Base-by-base conservation (phyloP, 768 basidiomycete species). In the Tricholoma hemisulphureum region DNA sequence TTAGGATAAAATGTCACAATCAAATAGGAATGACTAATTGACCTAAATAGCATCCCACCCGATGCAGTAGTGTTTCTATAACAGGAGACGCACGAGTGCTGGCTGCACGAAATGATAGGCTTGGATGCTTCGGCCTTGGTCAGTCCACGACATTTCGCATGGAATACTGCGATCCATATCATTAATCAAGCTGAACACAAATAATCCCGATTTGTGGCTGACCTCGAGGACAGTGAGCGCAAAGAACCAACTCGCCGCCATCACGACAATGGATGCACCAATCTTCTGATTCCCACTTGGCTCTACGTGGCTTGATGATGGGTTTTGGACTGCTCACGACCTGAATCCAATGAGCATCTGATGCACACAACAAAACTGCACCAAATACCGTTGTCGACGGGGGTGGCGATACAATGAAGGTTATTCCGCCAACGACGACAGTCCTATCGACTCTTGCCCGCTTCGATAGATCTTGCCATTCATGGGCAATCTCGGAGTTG, bases 1-100 rank as follows among this genome's bases (percentile, higher is more conserved):
- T 24, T 3, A 51, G 28, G 11, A 16, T 28, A n/a, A 21, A 14
- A 11, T 18, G 13, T 34, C 16, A 11, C 18, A n/a, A 26, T n/a
- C n/a, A 13, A 18, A 9, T 16, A 7, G 5, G 35, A 23, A 9
- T 24, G 49, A 10, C 37, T 57, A 69, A 2, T 58, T 28, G 29
- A 84, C 84, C 84, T 73, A 66, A 84, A 86, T 28, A 87, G 61
- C 75, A 87, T 79, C 1, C 84, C 84, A 6, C 85, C 84, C 1
- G 77, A 73, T 20, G 82, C 78, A 2, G 65, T 53, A 0, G 83
- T 77, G 14, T 63, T 72, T 51, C 82, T 76, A 8, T 62, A 14
- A 64, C 85, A 87, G 4, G 57, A 63, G 8, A 65, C 56, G 56
- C 85, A 87, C 6, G 56, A 65, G 63, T 87, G 85, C 59, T 87